Base-by-base conservation (phyloP, 352 stramenopile genomes). In the Globisporangium cystogenes region DNA sequence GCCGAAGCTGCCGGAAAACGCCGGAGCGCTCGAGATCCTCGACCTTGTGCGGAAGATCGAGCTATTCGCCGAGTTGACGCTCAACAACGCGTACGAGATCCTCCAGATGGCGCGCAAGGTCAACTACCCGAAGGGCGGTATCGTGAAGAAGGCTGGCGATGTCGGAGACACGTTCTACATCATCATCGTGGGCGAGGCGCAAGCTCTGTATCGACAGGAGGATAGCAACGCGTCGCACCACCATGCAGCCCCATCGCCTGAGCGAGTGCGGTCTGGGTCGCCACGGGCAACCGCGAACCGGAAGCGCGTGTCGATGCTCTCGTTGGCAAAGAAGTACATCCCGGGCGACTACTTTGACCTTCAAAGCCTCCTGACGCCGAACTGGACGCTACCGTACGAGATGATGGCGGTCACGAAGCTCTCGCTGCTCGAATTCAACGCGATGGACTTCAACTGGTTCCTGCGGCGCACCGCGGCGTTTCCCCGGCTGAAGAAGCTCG, bases 341-440 rank as follows among this genome's bases (percentile, higher is more conserved):
- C 76, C 84, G 8, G 87, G 87, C 8, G 87, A 96, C 58, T 96
- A 95, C 67, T 96, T 96, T 56, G 82, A 93, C 41, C 67, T 93
- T 8, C 80, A 90, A 48, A 87, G 70, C n/a, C 60, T 93, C 26
- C 43, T 93, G 41, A 89, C 79, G 2, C 82, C 78, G 16, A 77
- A 87, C 51, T 87, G 71, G 67, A 59, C 59, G 48, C 58, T 84
- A 15, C 74, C 71, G 24, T 89, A 82, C 43, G 68, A 82, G 54
- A 87, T 87, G 72, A 52, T 86, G 24, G 79, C 76, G 7, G 60
- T 66, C 29, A 85, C 72, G 16, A 87, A 85, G 57, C 62, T 90
- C 23, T 93, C 80, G 20, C 60, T 85, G 47, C 74, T 88, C 52
- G 67, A 91, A 61, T 95, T 95, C 53, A 88, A 90, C 40, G 74